phyloP scores from a whole-genome alignment of 2,329 filamentous ascomycete genomes.

The Chaetomium sp. region DNA sequence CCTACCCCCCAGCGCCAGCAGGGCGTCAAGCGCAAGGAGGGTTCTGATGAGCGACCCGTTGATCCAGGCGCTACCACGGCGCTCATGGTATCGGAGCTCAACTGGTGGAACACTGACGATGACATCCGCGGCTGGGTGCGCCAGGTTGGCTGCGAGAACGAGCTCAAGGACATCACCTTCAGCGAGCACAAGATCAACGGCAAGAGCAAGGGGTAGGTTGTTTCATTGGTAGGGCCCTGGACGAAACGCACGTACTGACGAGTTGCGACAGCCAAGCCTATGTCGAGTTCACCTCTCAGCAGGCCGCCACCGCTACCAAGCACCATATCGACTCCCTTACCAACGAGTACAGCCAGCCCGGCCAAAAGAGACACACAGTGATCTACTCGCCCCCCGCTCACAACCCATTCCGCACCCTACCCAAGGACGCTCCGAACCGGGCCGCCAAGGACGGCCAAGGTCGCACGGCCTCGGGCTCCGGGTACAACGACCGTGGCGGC shows the following conservation, averaged over 20 bases:
- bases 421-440: constrained; percentile 80
- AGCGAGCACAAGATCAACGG: constrained; percentile 99
- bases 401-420: constrained; percentile 89
- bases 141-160: constrained; percentile 76
- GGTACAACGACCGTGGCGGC: constrained; percentile 52
- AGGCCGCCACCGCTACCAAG: constrained; percentile 84
- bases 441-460: constrained; percentile 65
- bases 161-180: constrained; percentile 91
- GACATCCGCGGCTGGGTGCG: constrained; percentile 86
- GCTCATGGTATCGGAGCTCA: constrained; percentile 83
- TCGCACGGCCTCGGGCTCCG: constrained; percentile 49
- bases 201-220: constrained; percentile 89
- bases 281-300: constrained; percentile 78
- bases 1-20: constrained; percentile 47
- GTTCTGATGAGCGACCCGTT: constrained; percentile 59
- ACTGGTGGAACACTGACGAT: constrained; percentile 97
- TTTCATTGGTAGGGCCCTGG: not conserved
- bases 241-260: not conserved
- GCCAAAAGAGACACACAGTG: constrained; percentile 71
- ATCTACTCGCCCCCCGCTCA: constrained; percentile 74
- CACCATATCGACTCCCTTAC: constrained; percentile 71
- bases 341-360: constrained; percentile 52
- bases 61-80: constrained; percentile 67
- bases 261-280: constrained; percentile 65
- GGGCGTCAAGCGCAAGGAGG: constrained; percentile 63